Evolutionary conservation across 192 early-diverging fungal species (phyloP), one percentile per base, ranked within the genome.

Genomic region (Backusella liffmaniae): DNA sequence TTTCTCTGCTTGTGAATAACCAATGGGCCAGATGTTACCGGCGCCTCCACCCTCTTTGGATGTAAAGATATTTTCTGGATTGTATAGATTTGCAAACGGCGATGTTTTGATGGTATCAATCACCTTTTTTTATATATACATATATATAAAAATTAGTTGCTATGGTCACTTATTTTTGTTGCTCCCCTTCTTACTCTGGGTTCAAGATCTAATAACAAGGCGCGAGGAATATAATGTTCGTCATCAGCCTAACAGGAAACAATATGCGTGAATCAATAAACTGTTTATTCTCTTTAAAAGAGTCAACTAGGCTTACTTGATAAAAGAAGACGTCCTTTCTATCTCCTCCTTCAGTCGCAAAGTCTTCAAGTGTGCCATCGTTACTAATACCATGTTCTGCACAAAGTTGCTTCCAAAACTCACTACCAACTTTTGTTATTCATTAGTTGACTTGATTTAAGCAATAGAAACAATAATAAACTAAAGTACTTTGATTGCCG

Each of bases 251-350:
- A 80, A 66, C 32, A 13, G 65, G n/a, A 32, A 23, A 36, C 0
- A 49, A 49, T 5, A 26, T 7, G 0, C 10, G 4, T 44, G 18
- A n/a, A 49, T 32, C 32, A 32, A 32, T 32, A 49, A 18, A n/a
- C 46, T 49, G 16, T 1, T 18, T 6, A 53, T 30, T 23, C 5
- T 53, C 49, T 35, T 71, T 4, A 10, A 21, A 10, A 13, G 9
- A 16, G 5, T 18, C 35, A 12, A 7, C 0, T 1, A 23, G 7
- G 6, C 72, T 39, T 75, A 92, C 93, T 86, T 99, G 97, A 83
- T 99, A 99, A 80, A 99, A 99, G 77, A 99, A 99, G 9, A 99
- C 97, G 79, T 99, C 97, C 80, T 99, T 99, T 72, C 97, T 83
- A 87, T 99, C 97, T 13, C 88, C 92, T 26, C 91, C 93, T 53